phyloP scores from a whole-genome alignment of 1,284 basidiomycete species.

The Cryptococcus wingfieldii region DNA sequence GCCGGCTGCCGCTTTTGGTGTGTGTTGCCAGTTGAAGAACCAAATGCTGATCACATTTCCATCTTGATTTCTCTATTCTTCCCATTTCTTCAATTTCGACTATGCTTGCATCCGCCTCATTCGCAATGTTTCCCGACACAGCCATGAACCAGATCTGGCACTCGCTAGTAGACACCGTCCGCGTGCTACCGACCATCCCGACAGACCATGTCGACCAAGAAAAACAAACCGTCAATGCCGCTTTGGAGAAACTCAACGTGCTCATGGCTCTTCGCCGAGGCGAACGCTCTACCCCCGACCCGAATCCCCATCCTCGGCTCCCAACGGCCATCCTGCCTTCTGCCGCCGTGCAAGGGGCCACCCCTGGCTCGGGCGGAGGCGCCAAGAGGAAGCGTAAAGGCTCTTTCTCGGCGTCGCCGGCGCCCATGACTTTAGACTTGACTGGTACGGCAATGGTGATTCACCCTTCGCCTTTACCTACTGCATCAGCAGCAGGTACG shows the following conservation, averaged over 20 bases:
- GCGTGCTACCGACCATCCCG: constrained; percentile 27
- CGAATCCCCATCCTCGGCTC: background rate
- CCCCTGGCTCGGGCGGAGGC: constrained; percentile 2
- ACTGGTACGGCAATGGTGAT: constrained; percentile 7
- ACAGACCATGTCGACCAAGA: constrained; percentile 18
- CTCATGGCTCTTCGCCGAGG: constrained; percentile 30
- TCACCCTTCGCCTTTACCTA: constrained; percentile 10
- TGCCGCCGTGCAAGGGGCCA: background rate
- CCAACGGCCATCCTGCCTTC: background rate
- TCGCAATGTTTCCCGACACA: constrained; percentile 1
- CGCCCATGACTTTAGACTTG: constrained; percentile 1
- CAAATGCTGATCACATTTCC: too few species aligned
- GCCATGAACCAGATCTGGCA: constrained; percentile 41
- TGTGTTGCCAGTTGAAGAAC: too few species aligned
- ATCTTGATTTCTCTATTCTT: too few species aligned
- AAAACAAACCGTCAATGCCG: constrained; percentile 31
- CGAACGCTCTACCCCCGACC: constrained; percentile 2
- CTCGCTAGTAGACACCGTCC: constrained; percentile 37
- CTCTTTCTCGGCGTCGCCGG: constrained; percentile 13
- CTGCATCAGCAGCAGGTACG: background rate
- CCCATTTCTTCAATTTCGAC: too few species aligned
- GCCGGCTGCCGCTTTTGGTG: too few species aligned
- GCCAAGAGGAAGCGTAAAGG: constrained; percentile 25
- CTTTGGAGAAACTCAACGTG: constrained; percentile 35
- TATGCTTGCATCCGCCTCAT: background rate